Percentiles rank a stretch among this genome's conserved stretches.
phyloP scores from a whole-genome alignment of 2,329 filamentous ascomycete genomes.

The Nemania diffusa region DNA sequence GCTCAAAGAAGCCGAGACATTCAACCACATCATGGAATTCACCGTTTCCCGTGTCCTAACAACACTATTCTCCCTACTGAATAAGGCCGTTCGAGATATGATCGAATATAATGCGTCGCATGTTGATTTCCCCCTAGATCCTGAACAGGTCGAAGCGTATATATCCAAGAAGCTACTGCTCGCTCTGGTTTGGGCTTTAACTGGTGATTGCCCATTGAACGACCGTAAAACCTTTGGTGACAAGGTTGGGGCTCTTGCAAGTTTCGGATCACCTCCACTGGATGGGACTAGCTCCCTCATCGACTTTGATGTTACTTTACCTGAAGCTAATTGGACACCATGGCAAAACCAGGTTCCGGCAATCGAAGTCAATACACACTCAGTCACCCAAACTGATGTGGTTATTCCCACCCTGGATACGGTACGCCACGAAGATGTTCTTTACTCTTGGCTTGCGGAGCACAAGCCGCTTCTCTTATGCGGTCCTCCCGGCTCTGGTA shows the following conservation, averaged over 20 bases:
- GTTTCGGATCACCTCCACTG: conserved; percentile 84
- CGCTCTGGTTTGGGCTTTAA: conserved; percentile 93
- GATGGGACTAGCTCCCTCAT: conserved; percentile 87
- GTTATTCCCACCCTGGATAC: conserved; percentile 98
- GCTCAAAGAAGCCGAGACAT: conserved; percentile 78
- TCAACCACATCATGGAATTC: conserved; percentile 98
- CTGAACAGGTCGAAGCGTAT: conserved; percentile 89
- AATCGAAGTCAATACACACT: conserved; percentile 98
- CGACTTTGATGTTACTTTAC: conserved; percentile 91
- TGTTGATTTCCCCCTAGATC: conserved; percentile 89
- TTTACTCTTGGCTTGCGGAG: conserved; percentile 99
- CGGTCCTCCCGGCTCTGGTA: conserved; percentile 96
- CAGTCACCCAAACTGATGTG: conserved; percentile 95
- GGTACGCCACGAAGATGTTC: conserved; percentile 96
- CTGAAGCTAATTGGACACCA: conserved; percentile 86
- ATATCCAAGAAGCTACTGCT: conserved; percentile 94
- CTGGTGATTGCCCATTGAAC: conserved; percentile 88
- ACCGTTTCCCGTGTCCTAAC: conserved; percentile 89
- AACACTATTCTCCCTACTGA: conserved; percentile 93
- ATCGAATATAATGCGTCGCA: conserved; percentile 97
- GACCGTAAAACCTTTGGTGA: conserved; percentile 93
- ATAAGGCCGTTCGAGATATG: conserved; percentile 90
- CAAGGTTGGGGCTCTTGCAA: conserved; percentile 81
- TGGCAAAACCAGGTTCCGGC: conserved; percentile 96
- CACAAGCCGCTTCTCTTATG: conserved; percentile 97